Conservation (phyloP, 2,329 filamentous ascomycete species). For the Emmonsia crescens region DNA sequence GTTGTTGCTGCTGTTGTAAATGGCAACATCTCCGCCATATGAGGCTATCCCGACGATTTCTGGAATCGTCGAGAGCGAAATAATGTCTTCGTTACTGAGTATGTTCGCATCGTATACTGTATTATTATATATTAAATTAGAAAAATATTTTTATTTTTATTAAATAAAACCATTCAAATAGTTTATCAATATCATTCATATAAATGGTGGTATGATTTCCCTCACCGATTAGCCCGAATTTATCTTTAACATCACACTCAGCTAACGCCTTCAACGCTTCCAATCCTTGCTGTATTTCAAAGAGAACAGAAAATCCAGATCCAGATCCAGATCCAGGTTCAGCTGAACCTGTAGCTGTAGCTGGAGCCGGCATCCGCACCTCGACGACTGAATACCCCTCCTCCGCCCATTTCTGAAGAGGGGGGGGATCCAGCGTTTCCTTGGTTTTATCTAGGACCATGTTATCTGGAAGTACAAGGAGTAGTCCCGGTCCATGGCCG, state of each 20-base stretch:
- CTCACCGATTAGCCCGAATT: slow-evolving; percentile 24
- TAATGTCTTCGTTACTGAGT: slow-evolving; percentile 6
- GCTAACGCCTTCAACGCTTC: slow-evolving; percentile 14
- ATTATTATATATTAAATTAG: slow-evolving; percentile 5
- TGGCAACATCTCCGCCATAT: slow-evolving; percentile 18
- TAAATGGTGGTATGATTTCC: too few species aligned
- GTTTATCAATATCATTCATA: too few species aligned
- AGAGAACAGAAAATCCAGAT: slow-evolving; percentile 11
- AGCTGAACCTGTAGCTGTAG: too few species aligned
- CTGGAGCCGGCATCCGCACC: slow-evolving; percentile 24
- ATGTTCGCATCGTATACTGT: slow-evolving; percentile 16
- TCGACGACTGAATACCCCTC: slow-evolving; percentile 56
- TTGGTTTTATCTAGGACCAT: slow-evolving; percentile 23
- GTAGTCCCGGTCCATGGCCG: slow-evolving; percentile 39
- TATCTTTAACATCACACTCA: slow-evolving; percentile 19
- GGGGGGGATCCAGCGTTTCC: slow-evolving; percentile 41
- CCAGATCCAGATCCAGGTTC: not conserved
- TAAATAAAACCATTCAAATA: too few species aligned
- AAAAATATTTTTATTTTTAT: not conserved
- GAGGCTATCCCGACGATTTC: slow-evolving; percentile 24
- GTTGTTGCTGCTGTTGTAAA: not conserved
- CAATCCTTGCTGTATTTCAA: slow-evolving; percentile 15
- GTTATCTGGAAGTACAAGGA: slow-evolving; percentile 34
- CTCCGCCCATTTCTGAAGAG: slow-evolving; percentile 58
- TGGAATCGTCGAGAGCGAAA: slow-evolving; percentile 13